These are phyloP conservation scores for Boletus holoroseus DNA, from an alignment of 1,284 basidiomycete species.

Conservation along the genomic window DNA sequence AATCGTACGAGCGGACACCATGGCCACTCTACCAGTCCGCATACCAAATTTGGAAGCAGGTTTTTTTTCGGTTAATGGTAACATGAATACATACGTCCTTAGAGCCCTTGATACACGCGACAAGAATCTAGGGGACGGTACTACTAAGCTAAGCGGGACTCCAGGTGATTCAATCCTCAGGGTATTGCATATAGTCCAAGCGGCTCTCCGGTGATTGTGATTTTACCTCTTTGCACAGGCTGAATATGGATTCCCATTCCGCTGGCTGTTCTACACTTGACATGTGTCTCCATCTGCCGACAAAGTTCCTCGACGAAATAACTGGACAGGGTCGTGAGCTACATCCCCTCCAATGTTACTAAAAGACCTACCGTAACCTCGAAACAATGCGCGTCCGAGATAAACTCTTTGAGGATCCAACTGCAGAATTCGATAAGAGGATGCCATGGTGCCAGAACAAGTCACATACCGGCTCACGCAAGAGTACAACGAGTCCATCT, in stretches of 20 bases:
- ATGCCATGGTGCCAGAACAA: neutral
- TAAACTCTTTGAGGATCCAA: conserved; percentile 28
- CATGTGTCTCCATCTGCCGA: conserved; percentile 42
- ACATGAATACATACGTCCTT: neutral
- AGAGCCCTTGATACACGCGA: conserved; percentile 8
- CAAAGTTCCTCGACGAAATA: conserved; percentile 46
- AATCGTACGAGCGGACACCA: neutral
- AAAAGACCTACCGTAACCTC: conserved; percentile 41
- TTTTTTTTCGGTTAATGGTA: neutral
- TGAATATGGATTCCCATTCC: conserved; percentile 49
- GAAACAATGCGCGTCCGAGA: conserved; percentile 39
- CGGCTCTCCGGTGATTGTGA: conserved; percentile 13
- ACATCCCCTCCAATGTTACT: neutral
- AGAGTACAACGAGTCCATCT: conserved; percentile 36
- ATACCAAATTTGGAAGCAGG: conserved; percentile 10
- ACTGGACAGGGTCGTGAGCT: conserved; percentile 31
- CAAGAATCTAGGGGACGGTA: neutral
- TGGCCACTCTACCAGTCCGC: neutral
- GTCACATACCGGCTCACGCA: conserved; percentile 40
- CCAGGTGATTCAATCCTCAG: neutral
- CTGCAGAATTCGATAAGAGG: conserved; percentile 14
- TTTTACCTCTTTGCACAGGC: conserved; percentile 37
- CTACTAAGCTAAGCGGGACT: neutral
- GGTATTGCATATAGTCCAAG: neutral
- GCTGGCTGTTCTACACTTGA: conserved; percentile 33